These are phyloP conservation scores for Salvia miltiorrhiza DNA, from an alignment of 257 asterid species.

Conservation along the genomic window DNA sequence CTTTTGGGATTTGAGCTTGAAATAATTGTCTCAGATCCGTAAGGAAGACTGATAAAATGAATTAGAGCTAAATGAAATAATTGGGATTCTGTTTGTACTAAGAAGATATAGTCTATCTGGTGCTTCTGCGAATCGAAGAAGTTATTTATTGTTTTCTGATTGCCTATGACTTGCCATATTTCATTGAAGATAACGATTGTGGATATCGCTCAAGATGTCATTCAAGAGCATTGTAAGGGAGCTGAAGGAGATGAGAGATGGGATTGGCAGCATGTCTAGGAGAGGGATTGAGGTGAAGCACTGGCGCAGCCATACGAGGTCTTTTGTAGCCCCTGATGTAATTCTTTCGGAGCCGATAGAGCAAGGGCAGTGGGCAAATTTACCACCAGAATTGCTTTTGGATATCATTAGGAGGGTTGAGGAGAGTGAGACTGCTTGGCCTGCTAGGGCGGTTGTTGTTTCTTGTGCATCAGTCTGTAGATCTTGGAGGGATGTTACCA, in stretches of 20 bases:
- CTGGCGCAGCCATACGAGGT: conserved; percentile 62
- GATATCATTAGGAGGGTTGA: conserved; percentile 84
- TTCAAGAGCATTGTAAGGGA: conserved; percentile 81
- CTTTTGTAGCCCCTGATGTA: conserved; percentile 72
- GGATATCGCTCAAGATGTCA: conserved; percentile 48
- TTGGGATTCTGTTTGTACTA: neutral
- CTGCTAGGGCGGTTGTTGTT: conserved; percentile 75
- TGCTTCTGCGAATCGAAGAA: neutral
- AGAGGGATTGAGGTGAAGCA: conserved; percentile 59
- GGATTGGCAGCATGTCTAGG: conserved; percentile 71
- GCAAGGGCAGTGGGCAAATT: conserved; percentile 94
- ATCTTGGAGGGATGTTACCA: conserved; percentile 89
- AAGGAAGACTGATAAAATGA: neutral
- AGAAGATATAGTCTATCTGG: neutral
- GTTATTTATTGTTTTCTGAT: neutral
- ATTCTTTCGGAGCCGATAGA: conserved; percentile 48
- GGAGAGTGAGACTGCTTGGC: conserved; percentile 92
- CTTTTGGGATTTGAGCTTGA: neutral
- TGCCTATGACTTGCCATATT: neutral
- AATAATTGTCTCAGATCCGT: conserved; percentile 13
- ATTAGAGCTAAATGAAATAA: neutral
- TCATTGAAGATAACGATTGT: conserved; percentile 14
- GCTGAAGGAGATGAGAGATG: conserved; percentile 75
- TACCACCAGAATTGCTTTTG: conserved; percentile 83
- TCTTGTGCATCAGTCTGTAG: conserved; percentile 92